Evolutionary conservation across 495 filamentous ascomycete genomes (phyloP).

Genomic region (Lasiosphaeris hirsuta): DNA sequence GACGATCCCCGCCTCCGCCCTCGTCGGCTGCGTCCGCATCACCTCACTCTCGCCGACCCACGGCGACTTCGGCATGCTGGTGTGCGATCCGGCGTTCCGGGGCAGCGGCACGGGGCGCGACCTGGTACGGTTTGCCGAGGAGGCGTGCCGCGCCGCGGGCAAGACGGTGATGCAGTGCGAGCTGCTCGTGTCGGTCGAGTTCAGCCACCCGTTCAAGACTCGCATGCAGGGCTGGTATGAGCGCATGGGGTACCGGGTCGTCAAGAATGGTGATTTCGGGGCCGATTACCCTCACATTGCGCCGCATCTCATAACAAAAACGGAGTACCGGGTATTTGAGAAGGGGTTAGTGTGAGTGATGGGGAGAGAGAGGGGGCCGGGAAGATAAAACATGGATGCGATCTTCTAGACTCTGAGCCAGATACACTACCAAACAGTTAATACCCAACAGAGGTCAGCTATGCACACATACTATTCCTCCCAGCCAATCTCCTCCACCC

Average conservation of each 20-base stretch:
- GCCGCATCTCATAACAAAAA: slow-evolving; percentile 5
- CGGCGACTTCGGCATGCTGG: slow-evolving; percentile 13
- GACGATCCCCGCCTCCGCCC: too few relatives aligned
- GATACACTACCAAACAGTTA: too few relatives aligned
- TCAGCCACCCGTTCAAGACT: slow-evolving; percentile 8
- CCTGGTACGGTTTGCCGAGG: slow-evolving; percentile 8
- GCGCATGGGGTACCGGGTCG: slow-evolving; percentile 15
- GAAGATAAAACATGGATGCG: too few relatives aligned
- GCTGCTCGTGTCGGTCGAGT: slow-evolving; percentile 9
- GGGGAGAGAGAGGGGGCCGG: not conserved
- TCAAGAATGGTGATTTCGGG: slow-evolving; percentile 10
- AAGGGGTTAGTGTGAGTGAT: slow-evolving; percentile 6
- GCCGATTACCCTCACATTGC: not conserved
- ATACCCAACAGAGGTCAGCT: too few relatives aligned
- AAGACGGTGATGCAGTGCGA: slow-evolving; percentile 9
- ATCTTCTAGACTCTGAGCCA: too few relatives aligned
- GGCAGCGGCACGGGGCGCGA: slow-evolving; percentile 2
- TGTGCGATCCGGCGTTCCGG: slow-evolving; percentile 1
- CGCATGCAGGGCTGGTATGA: slow-evolving; percentile 13
- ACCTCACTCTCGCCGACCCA: not conserved
- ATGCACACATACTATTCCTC: too few relatives aligned
- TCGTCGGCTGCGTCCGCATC: slow-evolving; percentile 8
- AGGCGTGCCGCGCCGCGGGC: not conserved
- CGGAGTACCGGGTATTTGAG: slow-evolving; percentile 14
- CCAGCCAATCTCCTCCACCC: too few relatives aligned